phyloP scores from a whole-genome alignment of 352 stramenopile species.

The Pythium dissotocum region DNA sequence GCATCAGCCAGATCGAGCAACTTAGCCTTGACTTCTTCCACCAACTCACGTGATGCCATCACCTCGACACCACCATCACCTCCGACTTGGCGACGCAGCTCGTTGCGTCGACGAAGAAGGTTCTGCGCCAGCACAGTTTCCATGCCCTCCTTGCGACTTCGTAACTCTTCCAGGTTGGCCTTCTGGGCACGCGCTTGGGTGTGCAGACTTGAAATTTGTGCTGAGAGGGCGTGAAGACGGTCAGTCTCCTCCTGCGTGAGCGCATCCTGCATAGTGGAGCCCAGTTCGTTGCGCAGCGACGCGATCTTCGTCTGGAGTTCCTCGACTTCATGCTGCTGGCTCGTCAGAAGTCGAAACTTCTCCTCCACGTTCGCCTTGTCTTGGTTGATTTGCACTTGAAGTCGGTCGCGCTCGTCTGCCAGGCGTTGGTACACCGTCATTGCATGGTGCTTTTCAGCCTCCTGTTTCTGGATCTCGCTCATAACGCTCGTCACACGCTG shows the following conservation, averaged over 20 bases:
- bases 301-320: slow-evolving; percentile 54
- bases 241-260: slow-evolving; percentile 57
- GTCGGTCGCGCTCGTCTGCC: slow-evolving; percentile 76
- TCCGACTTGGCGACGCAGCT: slow-evolving; percentile 59
- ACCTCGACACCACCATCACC: slow-evolving; percentile 52
- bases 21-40: slow-evolving; percentile 85
- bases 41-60: slow-evolving; percentile 56
- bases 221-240: slow-evolving; percentile 58
- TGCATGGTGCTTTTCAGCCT: slow-evolving; percentile 73
- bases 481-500: slow-evolving; percentile 86
- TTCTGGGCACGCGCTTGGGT: slow-evolving; percentile 86
- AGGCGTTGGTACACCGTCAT: slow-evolving; percentile 77
- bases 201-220: slow-evolving; percentile 77
- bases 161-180: slow-evolving; percentile 86
- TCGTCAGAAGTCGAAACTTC: slow-evolving; percentile 53
- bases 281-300: slow-evolving; percentile 59
- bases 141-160: slow-evolving; percentile 84
- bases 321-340: slow-evolving; percentile 66
- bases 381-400: slow-evolving; percentile 73
- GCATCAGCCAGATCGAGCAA: slow-evolving; percentile 90
- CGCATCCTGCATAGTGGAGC: slow-evolving; percentile 74
- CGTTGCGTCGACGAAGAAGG: slow-evolving; percentile 83
- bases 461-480: slow-evolving; percentile 81
- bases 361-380: slow-evolving; percentile 56
- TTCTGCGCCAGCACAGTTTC: slow-evolving; percentile 93